Base-by-base conservation (phyloP, 345 rosid species). In the Excoecaria cochinchinensis region DNA sequence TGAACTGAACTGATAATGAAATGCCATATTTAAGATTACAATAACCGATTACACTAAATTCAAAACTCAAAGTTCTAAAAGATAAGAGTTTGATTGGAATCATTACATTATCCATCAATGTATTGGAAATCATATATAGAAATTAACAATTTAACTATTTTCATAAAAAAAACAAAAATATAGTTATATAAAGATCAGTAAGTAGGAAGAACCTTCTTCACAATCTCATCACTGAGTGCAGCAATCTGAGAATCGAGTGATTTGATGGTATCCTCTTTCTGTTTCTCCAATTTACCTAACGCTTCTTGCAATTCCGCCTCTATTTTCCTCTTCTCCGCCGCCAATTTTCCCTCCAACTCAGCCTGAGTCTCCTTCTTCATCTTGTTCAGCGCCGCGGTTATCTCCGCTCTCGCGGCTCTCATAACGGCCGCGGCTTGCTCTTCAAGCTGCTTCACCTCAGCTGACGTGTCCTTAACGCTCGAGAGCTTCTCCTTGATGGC, bases 391-490 rank as follows among this genome's bases (percentile, higher is more conserved):
- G 95, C 95, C 9, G 98, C 95, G 8, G 99, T 76, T 40, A 95
- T 90, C 82, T 95, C 99, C 0, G 99, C 99, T 65, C 97, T 85
- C 16, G 97, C 94, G 0, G 99, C 99, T 69, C 84, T 86, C 95
- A 95, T 89, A 2, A 91, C 79, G 0, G 97, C 90, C 12, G 86
- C 89, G 0, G 91, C 97, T 78, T 95, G 90, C 58, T 92, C 98
- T 59, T 95, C 98, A 22, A 95, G 89, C 83, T 86, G 82, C 85
- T 95, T 95, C 56, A 92, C 97, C 82, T 95, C 99, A 57, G 48
- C 47, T 0, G 95, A 90, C 1, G 95, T 90, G 80, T 95, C 98
- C 77, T 91, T 90, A 6, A 95, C 97, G 56, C 92, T 78, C 78
- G 80, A 80, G 1, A 95, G 93, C 87, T 90, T 92, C 91, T 85